Base-by-base conservation (phyloP, 2,329 filamentous ascomycete species). In the Hypoxylon sp. region DNA sequence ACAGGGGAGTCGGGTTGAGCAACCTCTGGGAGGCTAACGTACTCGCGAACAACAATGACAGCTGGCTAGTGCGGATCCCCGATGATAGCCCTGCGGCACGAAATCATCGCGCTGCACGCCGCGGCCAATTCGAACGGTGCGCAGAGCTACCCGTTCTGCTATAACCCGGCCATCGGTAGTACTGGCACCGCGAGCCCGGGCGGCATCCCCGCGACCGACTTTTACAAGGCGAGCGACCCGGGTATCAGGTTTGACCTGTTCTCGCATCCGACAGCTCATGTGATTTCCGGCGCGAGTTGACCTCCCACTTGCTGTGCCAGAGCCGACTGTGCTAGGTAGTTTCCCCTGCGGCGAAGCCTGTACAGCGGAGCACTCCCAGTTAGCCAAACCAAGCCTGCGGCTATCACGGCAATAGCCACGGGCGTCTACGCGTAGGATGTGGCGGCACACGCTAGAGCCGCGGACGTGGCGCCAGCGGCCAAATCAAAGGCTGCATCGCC, bases 241-340 rank as follows among this genome's bases (percentile, higher is more conserved):
- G 85, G 86, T 55, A 84, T 88, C 70, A 67, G 78, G 52, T 73
- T 87, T 79, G 84, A 82, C 77, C 82, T 87, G 74, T 87, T 86
- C 79, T 62, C 58, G 22, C 63, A 69, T n/a, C 66, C 68, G 37
- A 67, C 66, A 17, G 49, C 53, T 20, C 72, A 73, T n/a, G 58
- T 67, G 26, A 67, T 73, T 19, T 72, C 72, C 5, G 72, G 70
- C 20, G 64, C 65, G 56, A 63, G 68, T 63, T 44, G 46, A 48
- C 34, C 41, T 24, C 44, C 39, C 41, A 4, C 4, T 48, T 41
- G 19, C 24, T 11, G 22, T 48, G 1, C 46, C 41, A 46, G 19
- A n/a, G 24, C 51, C 20, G 34, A 48, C 49, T 6, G 8, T 32
- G 39, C 62, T 65, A 51, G n/a, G n/a, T n/a, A 59, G 30, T 17